Evolutionary conservation across 345 rosid genomes (phyloP).

Genomic region (Arabis hirsuta): DNA sequence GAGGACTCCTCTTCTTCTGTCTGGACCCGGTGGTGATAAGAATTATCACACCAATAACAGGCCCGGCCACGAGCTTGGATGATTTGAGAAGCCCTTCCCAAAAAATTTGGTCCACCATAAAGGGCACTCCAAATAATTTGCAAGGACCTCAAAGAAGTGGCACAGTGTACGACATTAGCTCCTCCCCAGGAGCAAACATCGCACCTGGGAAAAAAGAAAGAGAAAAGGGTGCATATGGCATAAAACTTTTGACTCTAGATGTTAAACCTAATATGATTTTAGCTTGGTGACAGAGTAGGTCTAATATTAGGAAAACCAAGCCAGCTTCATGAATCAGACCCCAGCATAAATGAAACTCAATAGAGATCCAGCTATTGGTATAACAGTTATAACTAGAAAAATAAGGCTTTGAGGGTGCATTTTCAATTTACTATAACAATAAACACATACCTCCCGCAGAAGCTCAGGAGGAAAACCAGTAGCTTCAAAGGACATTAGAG

Average conservation of each 20-base stretch:
- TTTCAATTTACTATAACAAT: not conserved
- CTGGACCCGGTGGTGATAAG: conserved; percentile 67
- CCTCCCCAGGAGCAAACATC: conserved; percentile 79
- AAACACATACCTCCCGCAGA: conserved; percentile 79
- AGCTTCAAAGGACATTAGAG: conserved; percentile 75
- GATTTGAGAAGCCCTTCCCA: conserved; percentile 74
- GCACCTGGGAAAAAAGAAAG: conserved; percentile 85
- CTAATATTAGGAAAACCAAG: conserved; percentile 14
- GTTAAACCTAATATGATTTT: conserved; percentile 49
- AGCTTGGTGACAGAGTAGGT: not conserved
- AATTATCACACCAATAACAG: conserved; percentile 82
- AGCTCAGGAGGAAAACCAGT: conserved; percentile 91
- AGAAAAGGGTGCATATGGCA: conserved; percentile 76
- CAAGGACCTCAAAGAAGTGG: conserved; percentile 73
- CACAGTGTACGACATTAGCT: conserved; percentile 99
- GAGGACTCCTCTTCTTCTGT: conserved; percentile 84
- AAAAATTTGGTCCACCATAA: conserved; percentile 67
- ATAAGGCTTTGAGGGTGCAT: not conserved
- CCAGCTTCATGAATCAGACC: conserved; percentile 7
- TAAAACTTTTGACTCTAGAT: conserved; percentile 57
- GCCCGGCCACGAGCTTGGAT: conserved; percentile 77
- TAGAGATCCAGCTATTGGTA: not conserved
- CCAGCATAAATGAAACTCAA: conserved; percentile 10
- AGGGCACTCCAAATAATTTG: conserved; percentile 79
- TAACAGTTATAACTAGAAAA: not conserved